Percentiles rank a stretch among this genome's conserved stretches.
These are phyloP conservation scores for Tetracladium maxilliforme DNA, from an alignment of 2,329 filamentous ascomycete species.

Conservation along the genomic window DNA sequence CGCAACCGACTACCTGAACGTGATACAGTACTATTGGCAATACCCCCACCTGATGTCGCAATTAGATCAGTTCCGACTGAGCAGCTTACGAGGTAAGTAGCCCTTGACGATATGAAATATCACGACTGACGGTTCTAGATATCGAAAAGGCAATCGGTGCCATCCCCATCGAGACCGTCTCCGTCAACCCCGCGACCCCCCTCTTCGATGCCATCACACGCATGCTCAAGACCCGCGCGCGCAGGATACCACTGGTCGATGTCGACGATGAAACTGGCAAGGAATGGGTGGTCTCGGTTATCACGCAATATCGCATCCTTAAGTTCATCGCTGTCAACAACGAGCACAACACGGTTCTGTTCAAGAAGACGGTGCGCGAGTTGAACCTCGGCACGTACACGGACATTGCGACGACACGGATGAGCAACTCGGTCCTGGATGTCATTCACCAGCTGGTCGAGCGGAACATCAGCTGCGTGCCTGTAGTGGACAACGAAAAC, in stretches of 20 bases:
- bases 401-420: conserved; percentile 66
- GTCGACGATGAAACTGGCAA: conserved; percentile 86
- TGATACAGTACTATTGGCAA: conserved; percentile 98
- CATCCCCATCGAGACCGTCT: conserved; percentile 81
- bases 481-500: conserved; percentile 68
- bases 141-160: conserved; percentile 92
- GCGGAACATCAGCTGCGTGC: conserved; percentile 86
- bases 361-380: conserved; percentile 78
- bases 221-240: conserved; percentile 87
- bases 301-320: conserved; percentile 95
- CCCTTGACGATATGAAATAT: conserved; percentile 1
- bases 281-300: conserved; percentile 87
- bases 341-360: conserved; percentile 63
- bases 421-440: conserved; percentile 85
- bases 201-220: conserved; percentile 90
- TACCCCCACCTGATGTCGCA: conserved; percentile 80
- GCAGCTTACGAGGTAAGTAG: conserved; percentile 68
- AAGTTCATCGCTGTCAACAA: conserved; percentile 98
- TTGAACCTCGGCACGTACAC: conserved; percentile 75
- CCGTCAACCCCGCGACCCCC: conserved; percentile 80
- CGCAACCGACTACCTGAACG: conserved; percentile 94
- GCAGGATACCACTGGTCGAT: conserved; percentile 86
- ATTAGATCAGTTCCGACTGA: conserved; percentile 86
- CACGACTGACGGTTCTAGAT: conserved; percentile 35
- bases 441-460: conserved; percentile 89